These are phyloP conservation scores for Phytophthora tentaculata DNA, from an alignment of 352 stramenopile genomes.

Conservation along the genomic window DNA sequence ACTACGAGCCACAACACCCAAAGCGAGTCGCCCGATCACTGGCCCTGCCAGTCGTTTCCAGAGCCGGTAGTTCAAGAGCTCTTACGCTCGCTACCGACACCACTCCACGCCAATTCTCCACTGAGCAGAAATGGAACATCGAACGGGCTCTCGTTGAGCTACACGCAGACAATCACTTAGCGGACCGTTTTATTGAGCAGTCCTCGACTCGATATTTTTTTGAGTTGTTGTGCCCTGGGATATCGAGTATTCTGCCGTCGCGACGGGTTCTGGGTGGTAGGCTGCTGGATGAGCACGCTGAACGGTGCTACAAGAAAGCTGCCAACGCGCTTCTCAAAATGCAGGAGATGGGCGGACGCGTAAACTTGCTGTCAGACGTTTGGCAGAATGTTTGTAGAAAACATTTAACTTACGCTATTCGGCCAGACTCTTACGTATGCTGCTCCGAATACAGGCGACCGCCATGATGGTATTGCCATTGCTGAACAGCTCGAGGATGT, in stretches of 20 bases:
- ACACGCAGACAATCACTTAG: not conserved
- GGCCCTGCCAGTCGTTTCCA: not conserved
- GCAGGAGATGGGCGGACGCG: not conserved
- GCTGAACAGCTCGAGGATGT: constrained; percentile 11
- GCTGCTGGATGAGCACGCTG: constrained; percentile 8
- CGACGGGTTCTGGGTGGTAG: not conserved
- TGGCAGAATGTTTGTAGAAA: constrained; percentile 13
- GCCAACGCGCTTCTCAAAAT: not conserved
- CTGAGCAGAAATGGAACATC: constrained; percentile 3
- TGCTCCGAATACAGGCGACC: not conserved
- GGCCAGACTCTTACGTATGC: constrained; percentile 1
- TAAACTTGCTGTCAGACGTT: constrained; percentile 10
- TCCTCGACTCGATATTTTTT: not conserved
- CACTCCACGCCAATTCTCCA: not conserved
- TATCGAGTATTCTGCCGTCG: constrained; percentile 7
- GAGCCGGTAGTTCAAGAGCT: not conserved
- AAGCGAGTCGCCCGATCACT: not conserved
- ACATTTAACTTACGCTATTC: constrained; percentile 8
- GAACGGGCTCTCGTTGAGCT: constrained; percentile 6
- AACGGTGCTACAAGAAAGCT: not conserved
- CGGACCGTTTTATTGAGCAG: constrained; percentile 9
- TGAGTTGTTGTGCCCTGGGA: constrained; percentile 4
- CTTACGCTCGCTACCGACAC: not conserved
- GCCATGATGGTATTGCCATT: constrained; percentile 14
- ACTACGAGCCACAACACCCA: too few relatives aligned